Percentiles rank a stretch among this genome's conserved stretches.
phyloP scores from a whole-genome alignment of 2,329 filamentous ascomycete species.

The Colletotrichum sp. region DNA sequence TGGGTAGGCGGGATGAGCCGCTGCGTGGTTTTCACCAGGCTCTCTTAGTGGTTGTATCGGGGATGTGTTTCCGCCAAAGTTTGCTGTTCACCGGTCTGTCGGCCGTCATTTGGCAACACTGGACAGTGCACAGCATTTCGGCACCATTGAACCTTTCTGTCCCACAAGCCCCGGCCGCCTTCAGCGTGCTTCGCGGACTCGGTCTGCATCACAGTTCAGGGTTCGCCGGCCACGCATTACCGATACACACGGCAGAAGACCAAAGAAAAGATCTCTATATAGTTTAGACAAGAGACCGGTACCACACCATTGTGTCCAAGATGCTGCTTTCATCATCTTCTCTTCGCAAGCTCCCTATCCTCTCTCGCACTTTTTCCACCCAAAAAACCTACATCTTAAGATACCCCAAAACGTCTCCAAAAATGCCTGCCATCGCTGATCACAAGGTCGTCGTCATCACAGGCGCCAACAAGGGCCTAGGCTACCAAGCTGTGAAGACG shows the following conservation, averaged over 20 bases:
- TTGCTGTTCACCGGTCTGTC: not conserved
- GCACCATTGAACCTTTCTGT: not conserved
- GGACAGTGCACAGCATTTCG: not conserved
- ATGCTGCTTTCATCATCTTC: not conserved
- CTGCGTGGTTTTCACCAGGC: not conserved
- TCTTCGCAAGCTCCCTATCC: not conserved
- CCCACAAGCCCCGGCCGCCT: not conserved
- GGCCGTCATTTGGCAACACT: not conserved
- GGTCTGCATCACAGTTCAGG: not conserved
- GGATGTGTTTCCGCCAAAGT: not conserved
- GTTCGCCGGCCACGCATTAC: not conserved
- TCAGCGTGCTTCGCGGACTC: not conserved
- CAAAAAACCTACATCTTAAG: not conserved
- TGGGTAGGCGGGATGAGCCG: not conserved
- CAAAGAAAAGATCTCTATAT: not conserved
- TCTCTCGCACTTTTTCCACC: accelerated
- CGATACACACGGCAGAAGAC: not conserved
- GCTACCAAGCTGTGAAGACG: slow-evolving; percentile 28
- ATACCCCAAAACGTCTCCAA: not conserved
- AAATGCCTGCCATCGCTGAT: not conserved
- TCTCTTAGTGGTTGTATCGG: not conserved
- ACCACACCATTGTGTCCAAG: accelerated
- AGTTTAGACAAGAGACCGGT: not conserved
- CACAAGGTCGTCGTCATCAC: slow-evolving; percentile 15
- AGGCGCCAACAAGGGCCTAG: slow-evolving; percentile 31